Base-by-base conservation (phyloP, 257 asterid species). In the Solanum chiquidenum region DNA sequence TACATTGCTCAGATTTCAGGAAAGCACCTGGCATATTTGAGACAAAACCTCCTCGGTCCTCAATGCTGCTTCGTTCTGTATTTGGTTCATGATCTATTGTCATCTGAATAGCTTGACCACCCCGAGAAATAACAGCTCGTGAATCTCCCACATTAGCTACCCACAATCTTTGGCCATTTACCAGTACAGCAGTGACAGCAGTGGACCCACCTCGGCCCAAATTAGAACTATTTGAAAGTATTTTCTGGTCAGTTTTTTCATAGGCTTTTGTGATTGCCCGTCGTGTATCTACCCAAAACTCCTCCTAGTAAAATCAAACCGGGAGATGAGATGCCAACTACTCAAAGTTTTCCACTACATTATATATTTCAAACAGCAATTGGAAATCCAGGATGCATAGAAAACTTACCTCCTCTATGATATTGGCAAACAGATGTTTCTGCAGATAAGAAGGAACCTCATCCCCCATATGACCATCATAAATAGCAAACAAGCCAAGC, bases 71-170 rank as follows among this genome's bases (percentile, higher is more conserved):
- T n/a, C 93, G 92, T 58, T 91, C 93, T 12, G 89, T 90, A 77
- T 64, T 90, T 29, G 93, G 93, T 75, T 91, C 93, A 84, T 91
- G 93, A 69, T 91, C 93, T 31, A 86, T 89, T 18, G 93, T 91
- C 92, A 91, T 87, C 88, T 90, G 93, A 38, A 89, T 83, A 12
- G 90, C 93, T 77, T 87, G 90, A 83, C 92, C 93, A 69, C 89
- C 91, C 75, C 89, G 89, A 71, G 92, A 90, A 21, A 91, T 90
- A 86, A 91, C 89, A 85, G 93, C 93, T 27, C 93, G 92, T 38
- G 93, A 91, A 89, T 91, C 93, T 77, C 93, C 93, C 84, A 91
- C 89, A 73, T 91, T 91, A 71, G 92, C 93, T 74, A 91, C 90
- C 92, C 92, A 91, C 55, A 90, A 80, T 83, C 90, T 88, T 84